Evolutionary conservation across 1,284 basidiomycete species (phyloP).

Genomic region (Cystobasidium slooffiae): DNA sequence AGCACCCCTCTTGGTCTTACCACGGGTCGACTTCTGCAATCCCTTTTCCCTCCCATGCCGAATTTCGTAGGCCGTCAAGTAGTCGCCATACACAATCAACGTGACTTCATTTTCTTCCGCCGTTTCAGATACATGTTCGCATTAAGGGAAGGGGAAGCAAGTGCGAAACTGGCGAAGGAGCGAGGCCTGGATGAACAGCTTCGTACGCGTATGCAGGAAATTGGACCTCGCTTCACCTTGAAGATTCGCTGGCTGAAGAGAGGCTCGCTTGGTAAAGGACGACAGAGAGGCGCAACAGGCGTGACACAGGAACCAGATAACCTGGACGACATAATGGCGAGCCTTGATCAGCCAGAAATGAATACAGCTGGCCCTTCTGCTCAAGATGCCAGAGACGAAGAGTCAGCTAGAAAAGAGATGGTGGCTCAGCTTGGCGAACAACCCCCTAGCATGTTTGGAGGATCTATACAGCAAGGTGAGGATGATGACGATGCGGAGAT

Average conservation of each 20-base stretch:
- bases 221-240: constrained; percentile 94
- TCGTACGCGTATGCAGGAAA: constrained; percentile 93
- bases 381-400: constrained; percentile 37
- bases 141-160: constrained; percentile 48
- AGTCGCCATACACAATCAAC: constrained; percentile 94
- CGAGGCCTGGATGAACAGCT: constrained; percentile 51
- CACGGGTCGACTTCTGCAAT: constrained; percentile 92
- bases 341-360: background rate
- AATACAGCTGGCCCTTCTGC: background rate
- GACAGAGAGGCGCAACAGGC: constrained; percentile 27
- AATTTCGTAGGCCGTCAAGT: constrained; percentile 97
- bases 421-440: constrained; percentile 45
- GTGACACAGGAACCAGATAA: constrained; percentile 43
- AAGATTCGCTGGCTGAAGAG: constrained; percentile 89
- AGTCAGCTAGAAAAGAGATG: constrained; percentile 25
- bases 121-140: constrained; percentile 60
- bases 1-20: constrained; percentile 90
- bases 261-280: constrained; percentile 59
- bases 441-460: constrained; percentile 35
- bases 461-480: too few relatives aligned
- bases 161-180: constrained; percentile 45
- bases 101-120: constrained; percentile 97
- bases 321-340: constrained; percentile 43
- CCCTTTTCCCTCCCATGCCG: constrained; percentile 90
- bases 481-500: constrained; percentile 30